These are phyloP conservation scores for Dimocarpus longan DNA, from an alignment of 345 rosid genomes.

Conservation along the genomic window DNA sequence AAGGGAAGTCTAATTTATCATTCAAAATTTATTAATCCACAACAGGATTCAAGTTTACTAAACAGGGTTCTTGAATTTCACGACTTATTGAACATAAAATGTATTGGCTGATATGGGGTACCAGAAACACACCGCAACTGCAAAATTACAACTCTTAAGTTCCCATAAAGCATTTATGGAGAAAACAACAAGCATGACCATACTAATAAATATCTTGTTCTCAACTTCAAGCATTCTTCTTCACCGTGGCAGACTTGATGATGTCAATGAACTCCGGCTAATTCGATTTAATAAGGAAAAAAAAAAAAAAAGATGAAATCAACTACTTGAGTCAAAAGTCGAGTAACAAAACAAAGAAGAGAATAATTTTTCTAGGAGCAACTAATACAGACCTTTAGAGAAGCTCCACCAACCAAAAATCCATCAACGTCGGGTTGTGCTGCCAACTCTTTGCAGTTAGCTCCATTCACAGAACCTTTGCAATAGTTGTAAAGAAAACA, in stretches of 20 bases:
- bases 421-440: conserved; percentile 69
- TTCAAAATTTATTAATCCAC: conserved; percentile 4
- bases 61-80: neutral
- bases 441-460: conserved; percentile 66
- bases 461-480: conserved; percentile 68
- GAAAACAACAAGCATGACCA: conserved; percentile 5
- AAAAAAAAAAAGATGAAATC: neutral
- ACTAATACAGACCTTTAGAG: conserved; percentile 51
- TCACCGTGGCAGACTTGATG: conserved; percentile 59
- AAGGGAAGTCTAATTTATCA: neutral
- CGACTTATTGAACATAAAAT: neutral
- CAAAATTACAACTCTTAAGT: conserved; percentile 2
- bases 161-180: conserved; percentile 2
- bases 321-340: neutral
- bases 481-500: neutral
- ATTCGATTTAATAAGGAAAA: conserved; percentile 2
- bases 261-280: conserved; percentile 73
- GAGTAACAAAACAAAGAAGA: neutral
- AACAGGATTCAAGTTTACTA: neutral
- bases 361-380: neutral
- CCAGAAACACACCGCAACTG: neutral
- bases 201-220: neutral
- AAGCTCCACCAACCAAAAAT: conserved; percentile 85
- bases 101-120: neutral
- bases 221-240: conserved; percentile 43